Evolutionary conservation across 78 protist genomes (phyloP), one percentile per base, ranked within the genome.

Genomic region (Speleostelium caveatum): DNA sequence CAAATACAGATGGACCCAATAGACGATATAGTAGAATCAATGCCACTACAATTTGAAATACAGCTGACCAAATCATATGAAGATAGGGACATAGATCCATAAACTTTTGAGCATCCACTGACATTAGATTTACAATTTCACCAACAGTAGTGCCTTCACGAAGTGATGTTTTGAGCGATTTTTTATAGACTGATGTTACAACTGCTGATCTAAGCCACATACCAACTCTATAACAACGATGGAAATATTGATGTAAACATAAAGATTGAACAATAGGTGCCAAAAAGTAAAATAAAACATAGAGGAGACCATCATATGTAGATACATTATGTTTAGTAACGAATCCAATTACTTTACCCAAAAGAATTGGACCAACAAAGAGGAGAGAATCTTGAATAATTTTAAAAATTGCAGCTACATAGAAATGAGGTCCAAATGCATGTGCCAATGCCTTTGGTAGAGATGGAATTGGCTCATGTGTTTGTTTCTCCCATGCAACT

Each of bases 111-210:
- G 97, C 94, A 61, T 97, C 98, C 41, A 80, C 88, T 3, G 95
- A 35, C 97, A 95, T 95, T 59, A 95, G 96, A 42, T 93, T 97
- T 61, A 86, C 94, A 24, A 95, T 86, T 55, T 93, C 92, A 63
- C 98, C 98, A 32, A 76, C 53, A 8, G 95, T 66, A 3, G 92
- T 69, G 10, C 77, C 83, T 30, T 76, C 88, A 32, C 86, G 85
- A n/a, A 76, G 41, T 33, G 83, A 49, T 1, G 63, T 78, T 58
- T 61, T 55, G 0, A 93, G 35, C 17, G 90, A 66, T 49, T 93
- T 93, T 22, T 59, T 49, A 32, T 85, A 93, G 71, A 93, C 95
- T 2, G 71, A 36, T 3, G 79, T 75, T 0, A 66, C 78, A 19
- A 83, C 72, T 0, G 95, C 95, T 10, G 92, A 93, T 21, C 92